phyloP scores from a whole-genome alignment of 2,329 filamentous ascomycete genomes.

The Fusarium newnesense region DNA sequence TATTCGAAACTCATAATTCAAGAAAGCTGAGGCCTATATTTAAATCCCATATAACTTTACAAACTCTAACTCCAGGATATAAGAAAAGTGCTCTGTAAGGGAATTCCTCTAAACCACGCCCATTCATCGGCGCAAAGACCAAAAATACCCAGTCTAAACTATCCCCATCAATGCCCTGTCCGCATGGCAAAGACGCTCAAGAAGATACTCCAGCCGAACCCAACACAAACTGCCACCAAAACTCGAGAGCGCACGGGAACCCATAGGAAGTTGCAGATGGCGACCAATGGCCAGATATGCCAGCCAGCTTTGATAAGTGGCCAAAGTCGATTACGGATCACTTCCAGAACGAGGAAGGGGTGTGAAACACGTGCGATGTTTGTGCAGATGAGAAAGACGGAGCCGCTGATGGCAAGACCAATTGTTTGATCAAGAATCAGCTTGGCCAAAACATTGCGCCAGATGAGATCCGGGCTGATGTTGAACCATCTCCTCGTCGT shows the following conservation, averaged over 20 bases:
- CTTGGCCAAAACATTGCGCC: slow-evolving; percentile 49
- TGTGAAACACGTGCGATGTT: slow-evolving; percentile 47
- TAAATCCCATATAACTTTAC: not conserved
- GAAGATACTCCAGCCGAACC: slow-evolving; percentile 53
- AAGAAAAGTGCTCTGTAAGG: slow-evolving; percentile 20
- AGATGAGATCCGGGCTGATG: slow-evolving; percentile 45
- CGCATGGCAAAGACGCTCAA: slow-evolving; percentile 48
- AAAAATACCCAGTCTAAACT: not conserved
- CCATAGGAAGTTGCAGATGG: slow-evolving; percentile 50
- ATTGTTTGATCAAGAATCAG: slow-evolving; percentile 51
- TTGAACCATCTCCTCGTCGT: slow-evolving; percentile 26
- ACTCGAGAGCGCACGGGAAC: slow-evolving; percentile 51
- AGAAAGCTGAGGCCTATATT: not conserved
- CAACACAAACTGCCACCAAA: slow-evolving; percentile 50
- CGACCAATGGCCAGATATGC: slow-evolving; percentile 52
- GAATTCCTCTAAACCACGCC: slow-evolving; percentile 4
- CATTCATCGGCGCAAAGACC: not conserved
- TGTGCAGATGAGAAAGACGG: slow-evolving; percentile 50
- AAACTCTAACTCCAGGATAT: slow-evolving; percentile 7
- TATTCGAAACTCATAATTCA: not conserved
- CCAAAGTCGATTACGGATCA: slow-evolving; percentile 45
- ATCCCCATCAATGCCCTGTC: slow-evolving; percentile 7
- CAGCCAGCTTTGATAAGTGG: slow-evolving; percentile 49
- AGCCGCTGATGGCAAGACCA: slow-evolving; percentile 49
- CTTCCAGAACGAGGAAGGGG: slow-evolving; percentile 37